phyloP scores from a whole-genome alignment of 257 asterid genomes.

The Solanum paucissectum region DNA sequence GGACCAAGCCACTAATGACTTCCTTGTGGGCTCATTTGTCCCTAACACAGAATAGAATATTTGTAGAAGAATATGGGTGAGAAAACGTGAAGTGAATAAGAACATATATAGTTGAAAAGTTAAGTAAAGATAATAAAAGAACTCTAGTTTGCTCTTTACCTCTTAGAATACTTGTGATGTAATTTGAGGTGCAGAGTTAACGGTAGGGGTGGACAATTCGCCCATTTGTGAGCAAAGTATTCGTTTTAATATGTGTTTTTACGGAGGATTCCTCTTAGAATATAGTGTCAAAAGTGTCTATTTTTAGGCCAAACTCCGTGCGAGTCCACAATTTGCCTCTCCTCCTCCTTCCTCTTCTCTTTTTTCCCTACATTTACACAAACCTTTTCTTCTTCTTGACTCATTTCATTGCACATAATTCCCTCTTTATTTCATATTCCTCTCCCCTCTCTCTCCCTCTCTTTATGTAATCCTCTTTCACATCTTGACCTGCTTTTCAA shows the following conservation, averaged over 20 bases:
- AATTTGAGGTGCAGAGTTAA: not conserved
- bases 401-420: not conserved
- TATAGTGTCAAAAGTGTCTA: too few species aligned
- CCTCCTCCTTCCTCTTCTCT: not conserved
- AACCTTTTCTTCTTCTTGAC: not conserved
- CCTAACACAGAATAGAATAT: too few species aligned
- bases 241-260: too few species aligned
- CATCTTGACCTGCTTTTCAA: constrained; percentile 2
- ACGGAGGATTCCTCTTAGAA: too few species aligned
- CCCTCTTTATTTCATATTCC: not conserved
- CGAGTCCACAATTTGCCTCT: not conserved
- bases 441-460: not conserved
- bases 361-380: not conserved
- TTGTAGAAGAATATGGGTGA: too few species aligned
- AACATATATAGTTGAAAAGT: not conserved
- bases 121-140: too few species aligned
- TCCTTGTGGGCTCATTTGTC: not conserved
- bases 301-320: accelerated
- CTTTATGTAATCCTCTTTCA: not conserved
- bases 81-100: not conserved
- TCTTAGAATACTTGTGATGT: not conserved
- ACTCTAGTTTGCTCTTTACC: too few species aligned
- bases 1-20: not conserved
- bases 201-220: not conserved
- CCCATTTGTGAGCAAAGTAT: too few species aligned